Evolutionary conservation across 768 basidiomycete species (phyloP), one percentile per base, ranked within the genome.

Genomic region (Dentipellis sp.): DNA sequence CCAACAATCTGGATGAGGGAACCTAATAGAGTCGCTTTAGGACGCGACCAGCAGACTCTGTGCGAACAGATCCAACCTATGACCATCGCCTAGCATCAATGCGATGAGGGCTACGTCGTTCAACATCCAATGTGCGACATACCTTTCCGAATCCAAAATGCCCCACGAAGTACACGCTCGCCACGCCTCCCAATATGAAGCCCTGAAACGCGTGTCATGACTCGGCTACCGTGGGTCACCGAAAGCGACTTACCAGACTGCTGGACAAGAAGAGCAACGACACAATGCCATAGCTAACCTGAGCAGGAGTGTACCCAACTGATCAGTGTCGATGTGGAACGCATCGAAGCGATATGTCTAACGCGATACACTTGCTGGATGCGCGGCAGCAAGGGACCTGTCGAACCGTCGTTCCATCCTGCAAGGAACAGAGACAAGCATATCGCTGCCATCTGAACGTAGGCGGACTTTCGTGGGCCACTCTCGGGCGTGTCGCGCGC

Each of bases 351-450:
- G n/a, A n/a, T n/a, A n/a, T n/a, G n/a, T n/a, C 40, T 42, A 14
- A 42, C 79, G 62, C 72, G 71, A 64, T 78, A 79, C 65, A 78
- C 76, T 6, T 68, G 66, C 65, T 87, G 88, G 50, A 92, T 83
- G 10, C 81, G 75, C 1, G 87, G 89, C 4, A 92, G 68, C 17
- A 93, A 68, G 1, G 90, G 88, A 2, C 90, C 90, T 12, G 80
- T 79, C 0, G 82, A 77, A 12, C 82, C 84, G 42, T 53, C 52
- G 52, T 53, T 53, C 52, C 52, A 53, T 11, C 52, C 52, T 19
- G 52, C 40, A 5, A 53, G 22, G 35, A 53, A 53, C 23, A 53
- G 17, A 17, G n/a, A 19, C 52, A n/a, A 53, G 19, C 52, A 53
- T 6, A 53, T 10, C 12, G 40, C 40, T 42, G 40, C 40, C 17